Evolutionary conservation across 208 protist species (phyloP).

Genomic region (Leishmania braziliensis): DNA sequence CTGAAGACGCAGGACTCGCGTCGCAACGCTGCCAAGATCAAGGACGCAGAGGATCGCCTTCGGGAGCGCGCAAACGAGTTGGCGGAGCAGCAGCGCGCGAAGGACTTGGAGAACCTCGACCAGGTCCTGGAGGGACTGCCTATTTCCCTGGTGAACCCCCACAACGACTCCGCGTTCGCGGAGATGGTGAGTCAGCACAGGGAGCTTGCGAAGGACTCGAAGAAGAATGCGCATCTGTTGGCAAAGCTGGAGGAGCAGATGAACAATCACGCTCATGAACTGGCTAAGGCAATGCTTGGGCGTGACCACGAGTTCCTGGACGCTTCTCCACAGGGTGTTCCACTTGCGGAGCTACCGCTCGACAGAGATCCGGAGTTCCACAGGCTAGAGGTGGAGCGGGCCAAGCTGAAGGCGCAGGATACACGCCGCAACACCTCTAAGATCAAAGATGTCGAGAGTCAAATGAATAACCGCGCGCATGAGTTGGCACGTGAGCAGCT

Average conservation of each 20-base stretch:
- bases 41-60: constrained; percentile 64
- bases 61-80: constrained; percentile 66
- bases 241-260: constrained; percentile 56
- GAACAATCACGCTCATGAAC: constrained; percentile 65
- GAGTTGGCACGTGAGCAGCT: constrained; percentile 68
- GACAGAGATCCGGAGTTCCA: constrained; percentile 69
- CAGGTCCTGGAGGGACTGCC: constrained; percentile 65
- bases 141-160: constrained; percentile 48
- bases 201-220: constrained; percentile 44
- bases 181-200: constrained; percentile 61
- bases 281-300: constrained; percentile 53
- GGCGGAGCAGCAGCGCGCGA: constrained; percentile 56
- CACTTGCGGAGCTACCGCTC: constrained; percentile 57
- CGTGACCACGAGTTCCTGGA: constrained; percentile 67
- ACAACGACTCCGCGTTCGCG: constrained; percentile 61
- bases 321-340: constrained; percentile 59
- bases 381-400: constrained; percentile 64
- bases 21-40: constrained; percentile 69
- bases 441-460: constrained; percentile 68
- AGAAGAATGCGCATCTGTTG: constrained; percentile 44
- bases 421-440: constrained; percentile 44
- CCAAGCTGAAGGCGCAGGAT: constrained; percentile 69
- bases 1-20: constrained; percentile 63
- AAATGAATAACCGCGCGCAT: constrained; percentile 67
- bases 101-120: constrained; percentile 65